phyloP scores from a whole-genome alignment of 2,329 filamentous ascomycete genomes.

The Fusarium heterosporum region DNA sequence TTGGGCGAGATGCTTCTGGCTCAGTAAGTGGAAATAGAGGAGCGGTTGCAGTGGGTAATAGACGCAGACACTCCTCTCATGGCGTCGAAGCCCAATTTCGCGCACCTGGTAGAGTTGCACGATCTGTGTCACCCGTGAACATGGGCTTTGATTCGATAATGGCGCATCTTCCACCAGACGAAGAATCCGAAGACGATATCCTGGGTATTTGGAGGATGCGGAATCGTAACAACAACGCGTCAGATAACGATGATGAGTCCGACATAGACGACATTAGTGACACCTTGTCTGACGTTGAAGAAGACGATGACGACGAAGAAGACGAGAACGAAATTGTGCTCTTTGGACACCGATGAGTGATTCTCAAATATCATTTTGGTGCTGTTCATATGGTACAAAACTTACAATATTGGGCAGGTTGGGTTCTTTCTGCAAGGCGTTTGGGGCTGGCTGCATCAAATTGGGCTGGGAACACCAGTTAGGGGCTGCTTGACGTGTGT shows the following conservation, averaged over 20 bases:
- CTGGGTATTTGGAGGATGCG: slow-evolving; percentile 67
- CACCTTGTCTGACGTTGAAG: slow-evolving; percentile 56
- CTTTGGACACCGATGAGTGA: slow-evolving; percentile 61
- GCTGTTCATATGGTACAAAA: neutral
- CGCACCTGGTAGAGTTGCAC: slow-evolving; percentile 57
- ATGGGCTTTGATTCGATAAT: slow-evolving; percentile 45
- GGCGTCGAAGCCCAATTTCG: slow-evolving; percentile 50
- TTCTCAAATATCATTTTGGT: slow-evolving; percentile 9
- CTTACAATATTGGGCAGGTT: slow-evolving; percentile 8
- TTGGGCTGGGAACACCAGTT: slow-evolving; percentile 24
- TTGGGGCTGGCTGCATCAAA: slow-evolving; percentile 30
- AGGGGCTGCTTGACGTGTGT: slow-evolving; percentile 23
- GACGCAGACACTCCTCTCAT: slow-evolving; percentile 56
- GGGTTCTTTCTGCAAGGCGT: slow-evolving; percentile 42
- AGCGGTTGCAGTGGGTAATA: slow-evolving; percentile 38
- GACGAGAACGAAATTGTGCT: slow-evolving; percentile 64
- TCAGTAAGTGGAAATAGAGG: slow-evolving; percentile 28
- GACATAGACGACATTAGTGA: slow-evolving; percentile 58
- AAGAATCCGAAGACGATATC: slow-evolving; percentile 67
- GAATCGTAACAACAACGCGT: slow-evolving; percentile 61
- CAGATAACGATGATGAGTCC: slow-evolving; percentile 61
- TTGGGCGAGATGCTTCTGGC: slow-evolving; percentile 20
- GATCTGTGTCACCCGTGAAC: slow-evolving; percentile 58
- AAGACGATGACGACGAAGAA: slow-evolving; percentile 63
- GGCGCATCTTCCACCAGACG: slow-evolving; percentile 49